Evolutionary conservation across 1,284 basidiomycete genomes (phyloP).

Genomic region (Cystobasidiaceae sp.): DNA sequence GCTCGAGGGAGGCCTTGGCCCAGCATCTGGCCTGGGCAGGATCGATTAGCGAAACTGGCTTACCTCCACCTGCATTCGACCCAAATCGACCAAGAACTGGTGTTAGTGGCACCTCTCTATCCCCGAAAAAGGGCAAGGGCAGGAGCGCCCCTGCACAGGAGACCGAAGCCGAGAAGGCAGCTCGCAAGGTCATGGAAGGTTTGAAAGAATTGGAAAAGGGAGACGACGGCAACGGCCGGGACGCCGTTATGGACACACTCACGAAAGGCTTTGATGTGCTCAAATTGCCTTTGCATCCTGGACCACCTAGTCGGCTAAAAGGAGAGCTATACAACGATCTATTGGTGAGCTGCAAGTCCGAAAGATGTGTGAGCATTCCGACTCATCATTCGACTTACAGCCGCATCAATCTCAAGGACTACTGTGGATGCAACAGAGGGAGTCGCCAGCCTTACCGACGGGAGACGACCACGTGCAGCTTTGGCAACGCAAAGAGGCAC

Average conservation of each 20-base stretch:
- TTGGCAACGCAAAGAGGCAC: slow-evolving; percentile 60
- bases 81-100: background rate
- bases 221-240: background rate
- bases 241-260: slow-evolving; percentile 13
- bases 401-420: slow-evolving; percentile 38
- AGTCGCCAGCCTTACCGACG: slow-evolving; percentile 67
- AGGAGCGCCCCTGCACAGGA: background rate
- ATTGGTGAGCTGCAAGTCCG: slow-evolving; percentile 1
- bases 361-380: too few species aligned
- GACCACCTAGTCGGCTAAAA: slow-evolving; percentile 1
- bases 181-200: slow-evolving; percentile 5
- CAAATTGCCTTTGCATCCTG: slow-evolving; percentile 22
- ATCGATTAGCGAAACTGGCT: slow-evolving; percentile 1
- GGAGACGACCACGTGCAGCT: slow-evolving; percentile 74
- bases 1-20: slow-evolving; percentile 1
- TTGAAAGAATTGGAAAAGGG: slow-evolving; percentile 19
- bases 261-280: slow-evolving; percentile 18
- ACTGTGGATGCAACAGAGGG: slow-evolving; percentile 50
- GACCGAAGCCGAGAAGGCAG: slow-evolving; percentile 18
- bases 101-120: slow-evolving; percentile 5
- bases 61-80: background rate
- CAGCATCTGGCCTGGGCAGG: slow-evolving; percentile 18
- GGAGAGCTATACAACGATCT: slow-evolving; percentile 21
- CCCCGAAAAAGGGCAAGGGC: slow-evolving; percentile 13
- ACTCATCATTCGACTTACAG: slow-evolving; percentile 2